Base-by-base conservation (phyloP, 1,284 basidiomycete species). In the Agroathelia rolfsii region DNA sequence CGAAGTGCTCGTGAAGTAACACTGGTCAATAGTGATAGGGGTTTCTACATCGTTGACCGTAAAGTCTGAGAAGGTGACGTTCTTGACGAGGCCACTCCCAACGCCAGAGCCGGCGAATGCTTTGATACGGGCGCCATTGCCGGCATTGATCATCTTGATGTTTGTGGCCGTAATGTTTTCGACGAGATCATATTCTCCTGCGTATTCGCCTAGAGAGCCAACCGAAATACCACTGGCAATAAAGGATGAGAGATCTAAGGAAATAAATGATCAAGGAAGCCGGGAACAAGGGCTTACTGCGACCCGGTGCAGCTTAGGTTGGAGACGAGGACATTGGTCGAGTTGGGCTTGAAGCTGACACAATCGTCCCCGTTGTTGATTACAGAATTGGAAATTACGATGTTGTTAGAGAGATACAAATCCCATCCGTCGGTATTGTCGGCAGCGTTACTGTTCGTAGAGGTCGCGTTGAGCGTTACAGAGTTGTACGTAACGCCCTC, bases 101-200 rank as follows among this genome's bases (percentile, higher is more conserved):
- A 76, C 73, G 24, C 72, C 69, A 2, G 61, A 60, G 0, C 75
- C 75, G 6, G 72, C 73, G 52, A 69, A 77, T 3, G 72, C 72
- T 50, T 79, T 79, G 51, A 79, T 78, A n/a, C 75, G 61, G 0
- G 73, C 74, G 1, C 74, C 76, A 41, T 78, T 76, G 39, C 72
- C 58, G 6, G 72, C 68, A 36, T 76, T 72, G 14, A 62, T 53
- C 72, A 77, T 77, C 14, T 58, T 62, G 37, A 78, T 59, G 42
- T 75, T 70, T 11, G 47, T 52, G 13, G 66, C 67, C 7, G 63
- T 59, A n/a, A 79, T 64, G 44, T 81, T 72, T 36, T 71, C 59
- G n/a, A 80, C 73, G 28, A 83, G 74, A 45, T 79, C 76, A 30
- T 66, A 72, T 39, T 69, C 54, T 5, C 70, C 72, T n/a, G 69